phyloP scores from a whole-genome alignment of 2,329 filamentous ascomycete genomes.

The Colletotrichum euphorbiae region DNA sequence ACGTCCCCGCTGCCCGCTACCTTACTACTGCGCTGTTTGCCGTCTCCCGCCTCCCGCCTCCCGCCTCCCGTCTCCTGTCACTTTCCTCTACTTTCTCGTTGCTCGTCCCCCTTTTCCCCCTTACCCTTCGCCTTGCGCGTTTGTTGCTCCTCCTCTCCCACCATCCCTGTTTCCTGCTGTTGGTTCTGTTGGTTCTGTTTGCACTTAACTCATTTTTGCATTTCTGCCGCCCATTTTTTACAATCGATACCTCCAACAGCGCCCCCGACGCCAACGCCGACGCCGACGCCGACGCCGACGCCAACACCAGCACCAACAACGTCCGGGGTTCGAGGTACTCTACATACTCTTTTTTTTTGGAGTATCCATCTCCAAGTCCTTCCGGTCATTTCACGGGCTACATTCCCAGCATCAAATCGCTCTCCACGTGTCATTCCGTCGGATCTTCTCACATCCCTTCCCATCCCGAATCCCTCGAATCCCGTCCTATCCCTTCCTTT shows the following conservation, averaged over 20 bases:
- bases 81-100: not conserved
- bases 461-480: not conserved
- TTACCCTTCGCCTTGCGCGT: not conserved
- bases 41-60: no score
- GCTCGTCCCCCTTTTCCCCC: slow-evolving; percentile 1
- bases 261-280: slow-evolving; percentile 2
- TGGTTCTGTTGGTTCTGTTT: slow-evolving; percentile 20
- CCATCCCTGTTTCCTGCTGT: slow-evolving; percentile 13
- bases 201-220: slow-evolving; percentile 10
- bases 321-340: not conserved
- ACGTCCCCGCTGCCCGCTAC: not conserved
- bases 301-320: no score
- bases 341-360: not conserved
- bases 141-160: not conserved
- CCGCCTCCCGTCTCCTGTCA: not conserved
- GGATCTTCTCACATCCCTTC: slow-evolving; percentile 13
- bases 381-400: not conserved
- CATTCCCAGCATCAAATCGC: not conserved
- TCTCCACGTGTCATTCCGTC: slow-evolving; percentile 31
- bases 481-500: slow-evolving; percentile 5
- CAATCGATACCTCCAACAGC: not conserved
- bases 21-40: not conserved
- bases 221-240: slow-evolving; percentile 8
- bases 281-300: slow-evolving; percentile 3
- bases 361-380: not conserved